Evolutionary conservation across 2,329 filamentous ascomycete species (phyloP), one percentile per base, ranked within the genome.

Genomic region (Colletotrichum melonis): DNA sequence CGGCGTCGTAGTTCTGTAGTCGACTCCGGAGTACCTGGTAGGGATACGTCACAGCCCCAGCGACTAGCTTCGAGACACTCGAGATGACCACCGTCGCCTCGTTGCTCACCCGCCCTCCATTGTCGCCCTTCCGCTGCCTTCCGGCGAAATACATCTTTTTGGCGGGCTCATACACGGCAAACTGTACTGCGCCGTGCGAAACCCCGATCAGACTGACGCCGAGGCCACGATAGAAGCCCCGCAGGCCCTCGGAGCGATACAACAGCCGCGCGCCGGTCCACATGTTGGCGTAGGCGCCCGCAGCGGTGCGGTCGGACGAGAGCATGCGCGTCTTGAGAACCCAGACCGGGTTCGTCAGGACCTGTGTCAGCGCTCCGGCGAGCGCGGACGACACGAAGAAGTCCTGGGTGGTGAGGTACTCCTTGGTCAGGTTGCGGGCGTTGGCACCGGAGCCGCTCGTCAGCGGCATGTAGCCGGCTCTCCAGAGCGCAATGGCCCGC

Each of bases 301-400:
- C 89, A 6, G 91, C 88, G 67, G 90, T 87, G 63, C 90, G 90
- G 76, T 97, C 94, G 4, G 94, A 95, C 35, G 95, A 95, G 28
- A 98, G 87, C 95, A 99, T 98, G 75, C 97, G 93, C 9, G 96
- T 98, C 86, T 98, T 98, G 81, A 99, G 91, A 3, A 99, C 97
- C 97, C 97, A 99, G 78, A 99, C 92, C 2, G 97, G 97, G 81
- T 98, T 98, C 35, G 97, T 98, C 76, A 96, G 88, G 35, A 94
- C 84, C 56, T 95, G 93, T 1, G 95, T 97, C 54, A 94, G 82
- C 22, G 93, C 86, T 35, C 96, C 95, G 76, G 88, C 86, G 32
- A 88, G 79, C n/a, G 86, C 93, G 42, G 94, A 95, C 4, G 95
- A 91, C 59, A 93, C 78, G 81, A 98, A 96, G 85, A 95, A 98